A percentile compares a stretch with the other conserved stretches of the same genome.
These are phyloP conservation scores for Primulina tabacum DNA, from an alignment of 257 asterid genomes.

Conservation along the genomic window DNA sequence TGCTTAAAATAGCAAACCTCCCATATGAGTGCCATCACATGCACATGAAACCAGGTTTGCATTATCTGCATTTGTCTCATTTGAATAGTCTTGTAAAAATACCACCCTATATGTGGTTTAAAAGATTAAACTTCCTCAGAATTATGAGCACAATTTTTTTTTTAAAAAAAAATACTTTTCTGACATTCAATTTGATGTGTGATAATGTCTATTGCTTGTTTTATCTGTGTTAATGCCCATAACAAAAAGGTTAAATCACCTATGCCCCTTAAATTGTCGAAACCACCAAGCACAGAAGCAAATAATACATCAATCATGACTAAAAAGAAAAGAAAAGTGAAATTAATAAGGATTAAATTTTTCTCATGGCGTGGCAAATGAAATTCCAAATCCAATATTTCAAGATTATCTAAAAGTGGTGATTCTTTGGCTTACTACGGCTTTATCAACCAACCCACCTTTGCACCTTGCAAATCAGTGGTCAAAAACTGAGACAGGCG, in stretches of 20 bases:
- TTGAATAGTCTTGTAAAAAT: too few species aligned
- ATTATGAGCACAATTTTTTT: not conserved
- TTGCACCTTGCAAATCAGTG: slow-evolving; percentile 86
- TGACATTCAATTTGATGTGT: not conserved
- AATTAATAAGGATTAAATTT: not conserved
- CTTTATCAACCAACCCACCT: slow-evolving; percentile 46
- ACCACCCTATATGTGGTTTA: too few species aligned
- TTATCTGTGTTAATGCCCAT: not conserved
- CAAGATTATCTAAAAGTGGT: slow-evolving; percentile 6
- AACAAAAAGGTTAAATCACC: not conserved
- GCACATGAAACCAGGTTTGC: not conserved
- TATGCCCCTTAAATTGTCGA: not conserved
- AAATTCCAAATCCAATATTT: slow-evolving; percentile 9
- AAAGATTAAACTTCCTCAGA: too few species aligned
- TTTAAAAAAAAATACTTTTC: not conserved
- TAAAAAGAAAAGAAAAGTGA: not conserved
- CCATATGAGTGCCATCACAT: not conserved
- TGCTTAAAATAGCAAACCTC: not conserved
- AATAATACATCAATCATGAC: not conserved
- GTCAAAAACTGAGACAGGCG: slow-evolving; percentile 82
- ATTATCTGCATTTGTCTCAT: not conserved
- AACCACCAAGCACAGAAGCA: not conserved
- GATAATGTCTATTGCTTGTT: not conserved
- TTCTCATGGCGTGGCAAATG: not conserved
- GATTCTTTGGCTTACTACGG: slow-evolving; percentile 17